Conservation (phyloP, 139 green algal species). For the Ostreobium quekettii region DNA sequence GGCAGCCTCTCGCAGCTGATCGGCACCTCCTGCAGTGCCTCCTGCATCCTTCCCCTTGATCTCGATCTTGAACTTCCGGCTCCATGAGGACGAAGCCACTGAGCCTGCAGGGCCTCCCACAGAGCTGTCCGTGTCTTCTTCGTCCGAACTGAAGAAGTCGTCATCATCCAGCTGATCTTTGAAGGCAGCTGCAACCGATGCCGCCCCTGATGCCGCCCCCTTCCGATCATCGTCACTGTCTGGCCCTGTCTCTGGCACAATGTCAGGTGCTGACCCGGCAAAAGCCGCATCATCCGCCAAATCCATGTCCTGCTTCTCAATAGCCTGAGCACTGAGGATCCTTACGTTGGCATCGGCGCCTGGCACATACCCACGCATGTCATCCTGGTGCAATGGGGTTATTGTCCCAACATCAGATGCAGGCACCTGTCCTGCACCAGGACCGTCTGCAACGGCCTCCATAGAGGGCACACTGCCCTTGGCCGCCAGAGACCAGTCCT, state of each 20-base stretch:
- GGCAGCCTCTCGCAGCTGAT: constrained; percentile 11
- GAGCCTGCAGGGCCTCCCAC: not conserved
- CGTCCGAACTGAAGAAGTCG: constrained; percentile 14
- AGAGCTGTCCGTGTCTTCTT: constrained; percentile 5
- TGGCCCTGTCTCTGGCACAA: no score
- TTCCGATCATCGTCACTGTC: no score
- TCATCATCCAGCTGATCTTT: constrained; percentile 3
- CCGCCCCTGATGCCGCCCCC: no score
- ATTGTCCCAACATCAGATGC: constrained; percentile 6
- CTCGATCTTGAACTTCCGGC: constrained; percentile 18
- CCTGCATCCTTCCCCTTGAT: constrained; percentile 16
- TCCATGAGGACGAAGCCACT: no score
- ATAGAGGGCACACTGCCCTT: constrained; percentile 5
- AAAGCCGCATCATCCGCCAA: no score
- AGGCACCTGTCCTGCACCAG: constrained; percentile 5
- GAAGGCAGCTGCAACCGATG: no score
- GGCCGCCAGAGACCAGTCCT: constrained; percentile 1
- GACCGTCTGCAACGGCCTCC: not conserved
- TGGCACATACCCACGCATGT: constrained; percentile 17
- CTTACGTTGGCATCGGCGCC: no score
- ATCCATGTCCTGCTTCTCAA: no score
- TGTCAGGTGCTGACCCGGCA: no score
- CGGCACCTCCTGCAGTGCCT: not conserved
- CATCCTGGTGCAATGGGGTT: not conserved
- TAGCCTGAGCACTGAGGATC: no score